A percentile compares a stretch with the other conserved stretches of the same genome.
Evolutionary conservation across 2,329 filamentous ascomycete species (phyloP).

Genomic region (Zalaria obscura): DNA sequence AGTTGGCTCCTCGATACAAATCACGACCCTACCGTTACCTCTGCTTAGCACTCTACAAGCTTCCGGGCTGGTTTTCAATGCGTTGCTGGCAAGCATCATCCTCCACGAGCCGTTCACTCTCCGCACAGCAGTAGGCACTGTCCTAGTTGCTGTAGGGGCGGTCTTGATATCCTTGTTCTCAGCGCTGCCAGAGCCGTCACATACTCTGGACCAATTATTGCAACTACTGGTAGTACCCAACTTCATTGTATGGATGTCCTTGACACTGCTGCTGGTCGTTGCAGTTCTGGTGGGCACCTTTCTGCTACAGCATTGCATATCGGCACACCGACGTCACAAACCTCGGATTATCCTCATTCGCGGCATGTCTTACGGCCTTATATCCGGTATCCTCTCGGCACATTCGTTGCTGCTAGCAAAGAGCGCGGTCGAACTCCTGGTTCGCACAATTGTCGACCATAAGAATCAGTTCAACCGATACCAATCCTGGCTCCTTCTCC

Average conservation of each 20-base stretch:
- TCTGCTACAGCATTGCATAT: conserved; percentile 21
- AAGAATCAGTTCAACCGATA: conserved; percentile 90
- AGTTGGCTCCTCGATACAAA: conserved; percentile 90
- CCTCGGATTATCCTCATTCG: conserved; percentile 46
- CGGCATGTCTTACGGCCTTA: conserved; percentile 75
- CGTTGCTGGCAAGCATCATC: conserved; percentile 87
- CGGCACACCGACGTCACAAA: conserved; percentile 20
- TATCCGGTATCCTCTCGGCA: conserved; percentile 82
- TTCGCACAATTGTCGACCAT: conserved; percentile 70
- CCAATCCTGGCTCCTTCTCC: conserved; percentile 84
- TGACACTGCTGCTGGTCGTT: conserved; percentile 34
- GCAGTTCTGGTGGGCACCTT: conserved; percentile 29
- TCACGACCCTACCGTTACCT: conserved; percentile 85
- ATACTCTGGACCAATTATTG: conserved; percentile 72
- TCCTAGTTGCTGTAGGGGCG: conserved; percentile 79
- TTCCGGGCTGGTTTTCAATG: conserved; percentile 95
- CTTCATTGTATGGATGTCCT: conserved; percentile 37
- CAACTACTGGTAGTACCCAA: conserved; percentile 53
- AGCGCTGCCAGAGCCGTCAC: conserved; percentile 82
- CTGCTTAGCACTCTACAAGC: conserved; percentile 92
- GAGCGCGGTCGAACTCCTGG: conserved; percentile 86
- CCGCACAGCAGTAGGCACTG: conserved; percentile 81
- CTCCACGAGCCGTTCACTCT: conserved; percentile 86
- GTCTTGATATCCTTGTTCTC: conserved; percentile 87
- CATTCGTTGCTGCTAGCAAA: conserved; percentile 90